Evolutionary conservation across 2,329 filamentous ascomycete species (phyloP), one percentile per base, ranked within the genome.

Genomic region (Apiospora phragmitis): DNA sequence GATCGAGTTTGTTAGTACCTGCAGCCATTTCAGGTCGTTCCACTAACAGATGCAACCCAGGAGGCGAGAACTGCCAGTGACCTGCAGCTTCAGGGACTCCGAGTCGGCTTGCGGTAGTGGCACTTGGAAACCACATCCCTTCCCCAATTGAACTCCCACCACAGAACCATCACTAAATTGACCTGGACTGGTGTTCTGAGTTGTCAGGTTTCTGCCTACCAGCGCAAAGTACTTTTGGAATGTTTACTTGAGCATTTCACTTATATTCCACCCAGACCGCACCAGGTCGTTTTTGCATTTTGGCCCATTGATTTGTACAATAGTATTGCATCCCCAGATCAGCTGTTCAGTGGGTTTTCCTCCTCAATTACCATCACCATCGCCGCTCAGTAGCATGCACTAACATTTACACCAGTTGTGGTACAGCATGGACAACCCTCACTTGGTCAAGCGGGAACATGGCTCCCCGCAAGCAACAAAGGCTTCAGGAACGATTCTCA

Each of bases 1-100:
- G 78, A 77, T 79, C 72, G 69, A 67, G 59, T 12, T 42, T 75
- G 70, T 73, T 76, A 74, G 69, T 70, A 70, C 35, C 68, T 14
- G 18, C 51, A 51, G 66, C n/a, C 51, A 67, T 24, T 59, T 45
- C 66, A n/a, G 4, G 14, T 3, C 11, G 12, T 51, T 32, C 32
- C 29, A 41, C 69, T 75, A 74, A 72, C 74, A 75, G 51, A 29
- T 1, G 21, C 66, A 71, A 76, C 68, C 26, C 70, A 42, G 4
- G n/a, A 38, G 32, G 18, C 55, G 55, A 62, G 32, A 32, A 62
- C 29, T n/a, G 32, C 8, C 55, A 11, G 18, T 18, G n/a, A 24
- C 55, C 18, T n/a, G 55, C 32, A 38, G 29, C 18, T 35, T 62
- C 32, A 32, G 12, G 55, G 3, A 38, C 29, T 35, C 24, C 18